Evolutionary conservation across 2,329 filamentous ascomycete species (phyloP), one percentile per base, ranked within the genome.

Genomic region (Claviceps purpurea): DNA sequence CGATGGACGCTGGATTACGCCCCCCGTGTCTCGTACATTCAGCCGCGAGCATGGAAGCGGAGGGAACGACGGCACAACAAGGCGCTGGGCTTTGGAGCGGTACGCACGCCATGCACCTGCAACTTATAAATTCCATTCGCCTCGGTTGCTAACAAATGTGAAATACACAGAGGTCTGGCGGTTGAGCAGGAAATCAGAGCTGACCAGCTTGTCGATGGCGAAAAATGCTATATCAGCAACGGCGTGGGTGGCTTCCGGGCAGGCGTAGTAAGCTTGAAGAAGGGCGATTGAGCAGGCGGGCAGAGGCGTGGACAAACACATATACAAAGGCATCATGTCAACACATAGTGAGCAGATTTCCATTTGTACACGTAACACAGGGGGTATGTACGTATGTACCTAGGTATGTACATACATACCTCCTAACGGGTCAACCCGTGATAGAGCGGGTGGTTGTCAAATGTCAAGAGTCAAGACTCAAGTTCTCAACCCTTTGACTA

Each of bases 141-240:
- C 26, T 40, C 6, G 22, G 3, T 16, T 40, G 11, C 50, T 51
- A 34, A 51, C 16, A 13, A 20, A 10, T 40, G 6, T 51, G 18
- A 34, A 26, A 34, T 44, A 16, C 38, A 30, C 42, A 79, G 75
- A 53, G 70, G 68, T 0, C 69, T 93, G 45, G 89, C 79, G 50
- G 72, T 75, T 34, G 86, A 94, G 62, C 77, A 81, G 56, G 66
- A 70, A 3, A 72, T 95, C 16, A 65, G 65, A n/a, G 72, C 71
- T 2, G 69, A 74, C 13, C 81, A 81, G 6, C 65, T 95, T 13
- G 63, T 73, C 3, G 74, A 87, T 56, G 87, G 84, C 1, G 90
- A 96, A 65, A 75, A 83, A 50, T 85, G 90, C 56, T 95, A 89
- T 86, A 70, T 96, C 50, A 95, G 89, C 65, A 96, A 91, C 65